Base-by-base conservation (phyloP, 1,139 yeast genomes). In the Yamadazyma dushanensis region DNA sequence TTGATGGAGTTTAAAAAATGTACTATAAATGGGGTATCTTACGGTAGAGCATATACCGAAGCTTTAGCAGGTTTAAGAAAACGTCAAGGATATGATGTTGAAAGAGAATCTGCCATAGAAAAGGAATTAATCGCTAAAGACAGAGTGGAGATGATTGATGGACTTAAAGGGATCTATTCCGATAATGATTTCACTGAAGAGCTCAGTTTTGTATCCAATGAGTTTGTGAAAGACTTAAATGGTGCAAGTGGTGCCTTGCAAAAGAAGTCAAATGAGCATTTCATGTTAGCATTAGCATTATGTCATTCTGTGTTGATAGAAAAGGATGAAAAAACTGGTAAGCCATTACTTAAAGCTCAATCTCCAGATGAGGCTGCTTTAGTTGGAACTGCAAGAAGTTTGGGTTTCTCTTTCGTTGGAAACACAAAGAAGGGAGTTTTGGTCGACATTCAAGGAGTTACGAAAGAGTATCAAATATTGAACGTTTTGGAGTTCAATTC, bases 351-450 rank as follows among this genome's bases (percentile, higher is more conserved):
- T 40, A 76, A 76, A 44, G 83, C 83, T 0, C 83, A 78, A 48
- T 76, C 82, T 8, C 84, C 84, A 0, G 84, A 78, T 62, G 84
- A 78, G 54, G 76, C 79, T 14, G 83, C 84, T 2, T 63, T 78
- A 37, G 83, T 78, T 16, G 76, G 79, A 4, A 76, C 78, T 25
- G 83, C 83, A 1, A 59, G 80, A 47, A 69, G 78, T 38, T 46
- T 77, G 20, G 84, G 84, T 2, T 67, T 69, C 45, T 72, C 60
- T 14, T 78, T 76, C 47, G 51, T 61, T 29, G 79, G 74, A 16
- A 63, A 59, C 31, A 73, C 76, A 15, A 71, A 74, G 41, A 59
- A 56, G 28, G 77, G 77, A 9, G 57, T 73, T 20, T 41, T 71
- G 21, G 59, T 76, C 13, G 61, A 66, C 26, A 57, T 63, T 16